Percentiles rank a stretch among this genome's conserved stretches.
Conservation (phyloP, 2,329 filamentous ascomycete species). For the Zymoseptoria brevis region DNA sequence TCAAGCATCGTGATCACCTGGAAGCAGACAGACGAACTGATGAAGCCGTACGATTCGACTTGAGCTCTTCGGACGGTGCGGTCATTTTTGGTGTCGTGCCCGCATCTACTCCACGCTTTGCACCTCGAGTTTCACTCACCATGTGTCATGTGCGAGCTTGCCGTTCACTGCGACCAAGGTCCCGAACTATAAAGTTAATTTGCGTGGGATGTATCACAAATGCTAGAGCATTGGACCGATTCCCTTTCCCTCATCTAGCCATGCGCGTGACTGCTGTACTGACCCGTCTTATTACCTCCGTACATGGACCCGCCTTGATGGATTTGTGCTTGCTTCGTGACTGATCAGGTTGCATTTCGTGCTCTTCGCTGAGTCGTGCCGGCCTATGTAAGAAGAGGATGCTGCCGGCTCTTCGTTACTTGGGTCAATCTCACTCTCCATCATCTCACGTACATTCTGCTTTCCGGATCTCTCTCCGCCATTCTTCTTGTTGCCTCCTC, state of each 20-base stretch:
- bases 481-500: background rate
- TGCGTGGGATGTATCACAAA: background rate
- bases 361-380: background rate
- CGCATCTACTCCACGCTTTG: background rate
- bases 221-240: background rate
- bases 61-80: background rate
- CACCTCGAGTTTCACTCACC: background rate
- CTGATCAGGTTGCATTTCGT: background rate
- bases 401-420: background rate
- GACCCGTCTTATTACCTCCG: background rate
- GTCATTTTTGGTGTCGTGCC: background rate
- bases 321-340: background rate
- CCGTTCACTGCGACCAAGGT: background rate
- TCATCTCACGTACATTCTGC: background rate
- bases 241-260: background rate
- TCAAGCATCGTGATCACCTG: background rate
- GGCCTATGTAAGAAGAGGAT: background rate
- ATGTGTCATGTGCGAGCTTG: background rate
- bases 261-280: background rate
- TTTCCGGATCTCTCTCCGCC: background rate
- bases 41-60: background rate
- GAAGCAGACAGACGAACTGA: background rate
- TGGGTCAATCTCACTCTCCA: background rate
- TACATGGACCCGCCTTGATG: background rate
- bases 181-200: background rate